Conservation (phyloP, 2,329 filamentous ascomycete genomes). For the Scleromitrula shiraiana region DNA sequence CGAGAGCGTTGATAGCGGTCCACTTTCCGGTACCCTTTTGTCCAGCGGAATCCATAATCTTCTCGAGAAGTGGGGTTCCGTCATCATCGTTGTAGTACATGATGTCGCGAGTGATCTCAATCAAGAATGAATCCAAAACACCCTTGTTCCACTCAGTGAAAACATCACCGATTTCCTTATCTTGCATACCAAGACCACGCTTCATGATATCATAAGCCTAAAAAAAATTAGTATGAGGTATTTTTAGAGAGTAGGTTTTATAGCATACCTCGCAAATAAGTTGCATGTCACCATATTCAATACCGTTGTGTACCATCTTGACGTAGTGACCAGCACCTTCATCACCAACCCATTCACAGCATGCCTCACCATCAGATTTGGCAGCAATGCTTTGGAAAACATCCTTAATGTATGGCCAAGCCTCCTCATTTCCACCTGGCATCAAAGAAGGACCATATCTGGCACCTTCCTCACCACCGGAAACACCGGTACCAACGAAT, state of each 20-base stretch:
- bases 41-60: slow-evolving; percentile 96
- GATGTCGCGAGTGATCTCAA: slow-evolving; percentile 98
- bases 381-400: slow-evolving; percentile 97
- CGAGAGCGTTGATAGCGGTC: slow-evolving; percentile 98
- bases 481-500: slow-evolving; percentile 96
- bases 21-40: slow-evolving; percentile 99
- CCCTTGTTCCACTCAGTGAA: slow-evolving; percentile 97
- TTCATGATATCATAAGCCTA: slow-evolving; percentile 99
- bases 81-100: slow-evolving; percentile 98
- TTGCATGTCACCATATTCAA: slow-evolving; percentile 99
- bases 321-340: slow-evolving; percentile 99
- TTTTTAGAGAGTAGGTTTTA: not conserved
- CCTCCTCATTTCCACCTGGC: slow-evolving; percentile 97
- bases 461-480: slow-evolving; percentile 98
- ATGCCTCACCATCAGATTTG: slow-evolving; percentile 94
- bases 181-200: slow-evolving; percentile 80
- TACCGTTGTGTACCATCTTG: slow-evolving; percentile 99
- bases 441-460: slow-evolving; percentile 96
- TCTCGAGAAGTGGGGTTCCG: slow-evolving; percentile 84
- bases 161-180: slow-evolving; percentile 94
- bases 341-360: slow-evolving; percentile 99
- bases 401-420: slow-evolving; percentile 97
- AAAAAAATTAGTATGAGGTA: slow-evolving; percentile 15
- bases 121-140: slow-evolving; percentile 96
- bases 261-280: slow-evolving; percentile 86